phyloP scores from a whole-genome alignment of 495 filamentous ascomycete genomes.

The Letharia columbiana region DNA sequence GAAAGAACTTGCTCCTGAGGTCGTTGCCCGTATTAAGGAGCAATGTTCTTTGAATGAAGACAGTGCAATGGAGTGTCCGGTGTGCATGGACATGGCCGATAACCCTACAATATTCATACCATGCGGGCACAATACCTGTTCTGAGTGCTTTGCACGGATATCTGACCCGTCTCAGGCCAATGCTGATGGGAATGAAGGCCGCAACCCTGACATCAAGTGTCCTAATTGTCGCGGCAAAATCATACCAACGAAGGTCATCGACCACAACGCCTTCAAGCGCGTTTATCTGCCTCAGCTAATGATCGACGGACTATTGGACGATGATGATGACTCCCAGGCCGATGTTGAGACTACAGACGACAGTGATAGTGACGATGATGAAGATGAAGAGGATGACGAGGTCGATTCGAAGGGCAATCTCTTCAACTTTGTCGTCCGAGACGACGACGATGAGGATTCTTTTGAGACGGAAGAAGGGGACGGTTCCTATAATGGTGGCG shows the following conservation, averaged over 20 bases:
- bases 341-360: constrained; percentile 36
- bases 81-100: constrained; percentile 68
- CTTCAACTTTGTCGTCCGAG: constrained; percentile 49
- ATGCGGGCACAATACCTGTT: constrained; percentile 24
- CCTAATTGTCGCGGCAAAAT: constrained; percentile 65
- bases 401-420: constrained; percentile 44
- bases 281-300: constrained; percentile 53
- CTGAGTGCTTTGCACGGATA: constrained; percentile 51
- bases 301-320: constrained; percentile 34
- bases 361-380: constrained; percentile 29
- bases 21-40: constrained; percentile 60
- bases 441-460: constrained; percentile 35
- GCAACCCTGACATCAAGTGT: constrained; percentile 48
- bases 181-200: constrained; percentile 43
- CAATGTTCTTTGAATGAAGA: constrained; percentile 38
- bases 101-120: constrained; percentile 58
- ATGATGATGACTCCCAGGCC: constrained; percentile 37
- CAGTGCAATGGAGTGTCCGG: constrained; percentile 58
- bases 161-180: constrained; percentile 51
- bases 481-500: constrained; percentile 22
- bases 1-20: constrained; percentile 47
- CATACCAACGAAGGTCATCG: constrained; percentile 60
- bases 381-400: constrained; percentile 36
- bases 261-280: constrained; percentile 63
- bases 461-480: constrained; percentile 25